Base-by-base conservation (phyloP, 2,329 filamentous ascomycete genomes). In the Phialophora macrospora region DNA sequence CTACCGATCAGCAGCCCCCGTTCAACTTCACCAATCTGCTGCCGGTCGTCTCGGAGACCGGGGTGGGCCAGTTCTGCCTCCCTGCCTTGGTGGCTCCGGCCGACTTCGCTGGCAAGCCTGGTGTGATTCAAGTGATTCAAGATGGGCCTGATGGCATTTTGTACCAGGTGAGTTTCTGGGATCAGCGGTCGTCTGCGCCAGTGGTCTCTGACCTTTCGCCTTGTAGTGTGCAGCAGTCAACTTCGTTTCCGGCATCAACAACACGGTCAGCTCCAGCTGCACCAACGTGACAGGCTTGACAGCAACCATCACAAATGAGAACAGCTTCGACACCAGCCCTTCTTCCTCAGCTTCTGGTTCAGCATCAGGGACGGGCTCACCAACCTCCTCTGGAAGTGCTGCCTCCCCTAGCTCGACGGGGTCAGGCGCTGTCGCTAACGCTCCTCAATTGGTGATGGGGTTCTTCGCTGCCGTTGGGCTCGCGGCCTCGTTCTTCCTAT, bases 11-110 rank as follows among this genome's bases (percentile, higher is more conserved):
- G 67, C 79, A 82, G 32, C 82, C 82, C 54, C 87, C 86, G 76
- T 93, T 88, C 83, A 92, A 90, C 81, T 83, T 89, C 76, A 85
- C 87, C 38, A 69, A 71, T 22, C 81, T 92, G 30, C 84, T 87
- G 1, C 85, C 85, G 2, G 78, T 85, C 81, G 78, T 86, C 80
- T 77, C 87, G 81, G 80, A 85, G 76, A 73, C 87, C 78, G 76
- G 90, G 73, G 77, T 84, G 20, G 88, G 90, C 55, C 81, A 83
- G 55, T 87, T 92, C 73, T 93, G 90, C 77, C 72, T 92, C 12
- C 84, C 87, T 8, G 77, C 82, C 67, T 78, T 93, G 14, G 66
- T 52, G 12, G 63, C 67, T 7, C 70, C 70, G 22, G 32, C 30
- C 12, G 74, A 77, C 32, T 76, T 65, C 51, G 62, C 61, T 12